Percentiles rank a stretch among this genome's conserved stretches.
Evolutionary conservation across 2,329 filamentous ascomycete species (phyloP).

Genomic region (Colletotrichum costaricense): DNA sequence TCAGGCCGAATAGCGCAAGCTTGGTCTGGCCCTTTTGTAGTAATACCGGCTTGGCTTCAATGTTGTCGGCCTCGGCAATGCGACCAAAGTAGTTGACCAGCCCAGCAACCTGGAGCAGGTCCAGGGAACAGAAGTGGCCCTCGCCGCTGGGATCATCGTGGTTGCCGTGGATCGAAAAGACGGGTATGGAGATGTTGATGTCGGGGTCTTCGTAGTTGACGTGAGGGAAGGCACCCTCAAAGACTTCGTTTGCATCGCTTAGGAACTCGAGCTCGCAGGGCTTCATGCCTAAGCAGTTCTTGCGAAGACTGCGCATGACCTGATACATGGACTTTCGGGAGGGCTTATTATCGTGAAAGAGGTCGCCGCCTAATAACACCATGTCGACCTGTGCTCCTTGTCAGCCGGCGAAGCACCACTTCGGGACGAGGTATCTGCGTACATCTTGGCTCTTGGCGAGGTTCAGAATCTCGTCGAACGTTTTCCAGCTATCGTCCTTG

Average conservation of each 20-base stretch:
- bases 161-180: slow-evolving; percentile 98
- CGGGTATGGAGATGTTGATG: slow-evolving; percentile 96
- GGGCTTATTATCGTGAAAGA: slow-evolving; percentile 98
- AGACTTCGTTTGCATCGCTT: slow-evolving; percentile 91
- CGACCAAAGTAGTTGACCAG: slow-evolving; percentile 96
- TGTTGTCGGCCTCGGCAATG: slow-evolving; percentile 91
- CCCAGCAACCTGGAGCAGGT: slow-evolving; percentile 90
- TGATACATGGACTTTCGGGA: slow-evolving; percentile 96
- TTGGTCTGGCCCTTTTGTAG: slow-evolving; percentile 95
- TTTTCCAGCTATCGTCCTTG: slow-evolving; percentile 97
- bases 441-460: slow-evolving; percentile 87
- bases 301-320: slow-evolving; percentile 92
- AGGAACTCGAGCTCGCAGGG: slow-evolving; percentile 95
- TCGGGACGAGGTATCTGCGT: slow-evolving; percentile 34
- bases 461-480: slow-evolving; percentile 95
- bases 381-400: slow-evolving; percentile 77
- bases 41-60: slow-evolving; percentile 89
- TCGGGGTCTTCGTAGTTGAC: slow-evolving; percentile 98
- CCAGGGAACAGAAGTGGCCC: slow-evolving; percentile 89
- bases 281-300: slow-evolving; percentile 95
- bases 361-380: slow-evolving; percentile 92
- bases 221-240: slow-evolving; percentile 89
- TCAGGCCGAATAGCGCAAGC: slow-evolving; percentile 91
- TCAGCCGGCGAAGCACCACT: neutral
- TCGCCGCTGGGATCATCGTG: slow-evolving; percentile 99